phyloP scores from a whole-genome alignment of 805 yeast species.

The Yamadazyma nakazawae region DNA sequence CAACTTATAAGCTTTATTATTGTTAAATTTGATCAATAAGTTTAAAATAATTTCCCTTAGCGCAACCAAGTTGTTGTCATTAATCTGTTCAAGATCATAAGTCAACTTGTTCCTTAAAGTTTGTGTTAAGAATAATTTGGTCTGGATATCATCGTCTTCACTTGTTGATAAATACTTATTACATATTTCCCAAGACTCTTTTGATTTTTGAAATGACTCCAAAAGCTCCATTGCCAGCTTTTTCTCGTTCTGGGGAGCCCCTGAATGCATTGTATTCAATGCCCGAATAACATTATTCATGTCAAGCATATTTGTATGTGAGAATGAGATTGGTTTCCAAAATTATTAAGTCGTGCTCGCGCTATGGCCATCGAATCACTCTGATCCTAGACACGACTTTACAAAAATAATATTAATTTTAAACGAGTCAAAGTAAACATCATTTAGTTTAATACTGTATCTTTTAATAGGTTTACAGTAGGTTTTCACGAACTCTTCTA shows the following conservation, averaged over 20 bases:
- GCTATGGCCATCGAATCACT: neutral
- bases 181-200: constrained; percentile 74
- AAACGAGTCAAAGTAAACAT: neutral
- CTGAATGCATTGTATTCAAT: constrained; percentile 46
- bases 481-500: neutral
- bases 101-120: constrained; percentile 82
- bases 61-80: constrained; percentile 50
- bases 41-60: constrained; percentile 67
- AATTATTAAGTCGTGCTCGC: constrained; percentile 2
- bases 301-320: constrained; percentile 6
- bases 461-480: neutral
- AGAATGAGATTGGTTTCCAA: neutral
- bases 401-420: neutral
- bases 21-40: constrained; percentile 47
- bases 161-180: constrained; percentile 49
- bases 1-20: constrained; percentile 38
- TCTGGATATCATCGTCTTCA: constrained; percentile 42
- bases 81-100: constrained; percentile 80
- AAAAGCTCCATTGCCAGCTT: constrained; percentile 52
- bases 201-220: constrained; percentile 79
- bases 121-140: constrained; percentile 84
- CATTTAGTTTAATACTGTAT: neutral
- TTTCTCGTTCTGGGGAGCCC: constrained; percentile 44
- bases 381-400: neutral
- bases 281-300: constrained; percentile 40